Percentiles rank a stretch among this genome's conserved stretches.
These are phyloP conservation scores for Buddleja alternifolia DNA, from an alignment of 257 asterid species.

Conservation along the genomic window DNA sequence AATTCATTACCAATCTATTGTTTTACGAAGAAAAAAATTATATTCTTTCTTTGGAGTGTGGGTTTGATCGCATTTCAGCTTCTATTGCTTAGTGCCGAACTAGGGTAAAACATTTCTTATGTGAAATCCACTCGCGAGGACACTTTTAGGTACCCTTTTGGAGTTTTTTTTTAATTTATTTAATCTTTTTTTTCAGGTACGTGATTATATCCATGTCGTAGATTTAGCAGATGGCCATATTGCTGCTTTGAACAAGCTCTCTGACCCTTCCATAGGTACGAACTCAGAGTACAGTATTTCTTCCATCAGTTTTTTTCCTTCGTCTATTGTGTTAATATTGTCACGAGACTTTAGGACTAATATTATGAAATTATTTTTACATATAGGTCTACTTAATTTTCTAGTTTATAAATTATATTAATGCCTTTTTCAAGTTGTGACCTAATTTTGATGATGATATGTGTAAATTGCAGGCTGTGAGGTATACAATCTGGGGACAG, in stretches of 20 bases:
- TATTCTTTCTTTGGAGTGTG: background rate
- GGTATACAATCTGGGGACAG: constrained; percentile 97
- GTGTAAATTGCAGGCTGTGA: constrained; percentile 72
- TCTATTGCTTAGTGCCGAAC: background rate
- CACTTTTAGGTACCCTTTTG: background rate
- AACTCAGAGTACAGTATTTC: background rate
- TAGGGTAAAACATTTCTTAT: no score
- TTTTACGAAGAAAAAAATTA: no score
- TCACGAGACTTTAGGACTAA: no score
- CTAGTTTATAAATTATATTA: no score
- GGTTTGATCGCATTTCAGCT: background rate
- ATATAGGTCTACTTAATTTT: no score
- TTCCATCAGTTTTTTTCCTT: background rate
- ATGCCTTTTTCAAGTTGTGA: no score
- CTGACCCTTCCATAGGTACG: constrained; percentile 67
- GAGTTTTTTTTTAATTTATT: background rate
- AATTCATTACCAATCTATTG: no score
- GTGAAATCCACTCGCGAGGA: no score
- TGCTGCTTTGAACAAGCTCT: constrained; percentile 67
- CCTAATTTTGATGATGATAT: no score
- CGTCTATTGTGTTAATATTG: no score
- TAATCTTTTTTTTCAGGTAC: constrained; percentile 46
- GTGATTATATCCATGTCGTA: constrained; percentile 73
- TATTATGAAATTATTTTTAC: no score
- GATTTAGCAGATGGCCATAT: constrained; percentile 79